These are phyloP conservation scores for Teratosphaeria epicoccoides DNA, from an alignment of 2,329 filamentous ascomycete genomes.

Conservation along the genomic window DNA sequence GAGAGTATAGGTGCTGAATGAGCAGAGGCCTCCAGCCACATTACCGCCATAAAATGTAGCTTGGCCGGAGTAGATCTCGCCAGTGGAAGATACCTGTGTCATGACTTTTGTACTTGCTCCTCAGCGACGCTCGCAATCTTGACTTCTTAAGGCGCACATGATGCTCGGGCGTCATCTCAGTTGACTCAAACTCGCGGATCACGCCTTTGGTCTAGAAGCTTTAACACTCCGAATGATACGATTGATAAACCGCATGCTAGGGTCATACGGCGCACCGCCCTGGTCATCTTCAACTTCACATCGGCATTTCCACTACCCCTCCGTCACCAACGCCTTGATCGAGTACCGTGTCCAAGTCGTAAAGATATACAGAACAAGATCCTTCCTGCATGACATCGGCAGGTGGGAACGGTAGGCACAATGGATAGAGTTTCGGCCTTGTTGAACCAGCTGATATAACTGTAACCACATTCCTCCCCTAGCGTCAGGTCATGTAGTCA, in stretches of 20 bases:
- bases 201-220: no score
- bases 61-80: conserved; percentile 9
- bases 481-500: background rate
- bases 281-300: background rate
- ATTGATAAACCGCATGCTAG: no score
- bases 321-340: no score
- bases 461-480: background rate
- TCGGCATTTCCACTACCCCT: background rate
- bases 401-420: background rate
- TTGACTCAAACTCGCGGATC: no score
- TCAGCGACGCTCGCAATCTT: no score
- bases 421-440: background rate
- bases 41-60: conserved; percentile 21
- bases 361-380: no score
- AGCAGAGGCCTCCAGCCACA: conserved; percentile 50
- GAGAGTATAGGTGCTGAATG: conserved; percentile 52
- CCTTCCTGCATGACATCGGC: background rate
- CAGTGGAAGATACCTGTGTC: background rate
- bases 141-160: no score
- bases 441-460: background rate
- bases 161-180: no score
- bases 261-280: no score
- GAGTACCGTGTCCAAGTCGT: no score
- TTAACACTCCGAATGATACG: no score
- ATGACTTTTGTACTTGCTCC: no score